Evolutionary conservation across 345 rosid genomes (phyloP).

Genomic region (Linum trigynum): DNA sequence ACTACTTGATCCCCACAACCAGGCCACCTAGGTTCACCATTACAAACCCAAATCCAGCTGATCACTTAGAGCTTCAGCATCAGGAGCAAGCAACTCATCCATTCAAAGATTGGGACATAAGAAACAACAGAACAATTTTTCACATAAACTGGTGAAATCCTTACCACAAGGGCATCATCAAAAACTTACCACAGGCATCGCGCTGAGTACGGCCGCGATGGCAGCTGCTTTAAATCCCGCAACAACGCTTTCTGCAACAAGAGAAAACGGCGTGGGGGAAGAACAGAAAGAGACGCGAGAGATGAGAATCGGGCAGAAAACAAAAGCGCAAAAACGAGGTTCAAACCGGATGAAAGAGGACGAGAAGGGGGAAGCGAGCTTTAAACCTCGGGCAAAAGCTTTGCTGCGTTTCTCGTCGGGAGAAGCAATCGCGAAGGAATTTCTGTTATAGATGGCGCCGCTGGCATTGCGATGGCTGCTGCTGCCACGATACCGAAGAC

Average conservation of each 20-base stretch:
- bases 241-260: constrained; percentile 44
- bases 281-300: background rate
- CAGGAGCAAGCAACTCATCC: background rate
- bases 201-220: constrained; percentile 26
- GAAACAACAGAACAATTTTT: background rate
- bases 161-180: background rate
- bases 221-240: constrained; percentile 60
- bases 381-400: constrained; percentile 22
- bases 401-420: constrained; percentile 18
- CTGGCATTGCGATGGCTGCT: no score
- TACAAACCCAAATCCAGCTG: background rate
- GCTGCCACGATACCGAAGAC: background rate
- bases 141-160: no score
- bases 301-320: background rate
- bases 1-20: background rate
- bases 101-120: background rate
- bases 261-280: background rate
- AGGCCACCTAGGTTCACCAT: background rate
- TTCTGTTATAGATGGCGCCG: background rate
- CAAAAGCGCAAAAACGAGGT: background rate
- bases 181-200: constrained; percentile 48
- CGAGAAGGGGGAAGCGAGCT: no score
- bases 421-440: constrained; percentile 16
- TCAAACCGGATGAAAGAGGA: background rate
- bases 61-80: background rate